Evolutionary conservation across 2,329 filamentous ascomycete genomes (phyloP), one percentile per base, ranked within the genome.

Genomic region (Sarocladiaceae sp.): DNA sequence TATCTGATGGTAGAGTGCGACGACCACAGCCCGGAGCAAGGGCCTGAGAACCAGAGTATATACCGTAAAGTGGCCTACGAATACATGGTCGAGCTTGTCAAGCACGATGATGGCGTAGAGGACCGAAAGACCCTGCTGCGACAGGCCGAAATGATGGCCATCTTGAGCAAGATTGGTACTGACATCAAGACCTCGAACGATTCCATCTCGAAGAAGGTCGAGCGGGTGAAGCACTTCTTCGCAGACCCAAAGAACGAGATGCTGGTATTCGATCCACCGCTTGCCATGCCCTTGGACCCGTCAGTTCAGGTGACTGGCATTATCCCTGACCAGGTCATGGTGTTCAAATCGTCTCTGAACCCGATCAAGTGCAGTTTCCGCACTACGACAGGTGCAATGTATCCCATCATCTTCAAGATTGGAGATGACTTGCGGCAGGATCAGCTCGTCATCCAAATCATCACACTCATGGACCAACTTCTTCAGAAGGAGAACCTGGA

Each of bases 1-100:
- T 98, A 97, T 62, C 74, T 98, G 2, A 96, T 96, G 82, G 93
- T 98, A 1, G 94, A 98, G 65, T 94, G 90, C 53, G 88, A 94
- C 54, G 91, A 96, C 60, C 72, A 74, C 47, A 89, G 85, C 51
- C 80, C 81, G 3, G 84, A 88, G 33, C 87, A 90, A 54, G 76
- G 81, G 18, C 72, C 79, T 4, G 80, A 83, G 46, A 85, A 91
- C 58, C 84, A 87, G 35, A 86, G 87, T 50, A 80, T 97, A 15
- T 98, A 95, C 63, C 84, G 87, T 21, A 89, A 91, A 55, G 87
- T 98, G 7, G 90, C 93, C 47, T 98, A 89, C 56, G 88, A 97
- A 58, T 98, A 97, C 62, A 95, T 97, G 89, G 73, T 79, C 5
- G 87, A 93, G 61, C 71, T 97, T 3, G 84, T 88, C 50, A 81